Conservation (phyloP, 768 basidiomycete genomes). For the Mycena alexandri region DNA sequence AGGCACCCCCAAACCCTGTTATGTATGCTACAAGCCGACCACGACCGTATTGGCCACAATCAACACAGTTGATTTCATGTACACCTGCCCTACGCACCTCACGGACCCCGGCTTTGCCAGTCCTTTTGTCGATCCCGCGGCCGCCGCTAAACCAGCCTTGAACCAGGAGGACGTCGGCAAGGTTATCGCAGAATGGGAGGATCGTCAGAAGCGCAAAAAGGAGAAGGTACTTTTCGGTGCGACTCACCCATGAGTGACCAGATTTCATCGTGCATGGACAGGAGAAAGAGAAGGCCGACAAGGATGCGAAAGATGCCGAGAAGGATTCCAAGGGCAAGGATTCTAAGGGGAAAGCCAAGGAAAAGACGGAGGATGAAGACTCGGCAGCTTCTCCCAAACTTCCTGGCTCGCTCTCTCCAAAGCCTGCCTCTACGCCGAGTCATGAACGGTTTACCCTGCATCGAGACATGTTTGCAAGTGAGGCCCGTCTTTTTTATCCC, state of each 20-base stretch:
- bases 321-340: slow-evolving; percentile 50
- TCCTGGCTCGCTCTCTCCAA: slow-evolving; percentile 46
- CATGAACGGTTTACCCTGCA: slow-evolving; percentile 89
- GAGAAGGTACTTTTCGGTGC: slow-evolving; percentile 50
- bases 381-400: slow-evolving; percentile 44
- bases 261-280: slow-evolving; percentile 30
- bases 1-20: slow-evolving; percentile 84
- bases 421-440: slow-evolving; percentile 53
- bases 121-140: slow-evolving; percentile 48
- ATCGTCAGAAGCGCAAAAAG: slow-evolving; percentile 72
- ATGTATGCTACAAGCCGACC: slow-evolving; percentile 79
- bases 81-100: slow-evolving; percentile 86
- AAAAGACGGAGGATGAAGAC: slow-evolving; percentile 49
- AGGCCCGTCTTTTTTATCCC: slow-evolving; percentile 38
- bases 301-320: slow-evolving; percentile 48
- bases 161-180: slow-evolving; percentile 81
- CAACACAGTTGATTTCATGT: slow-evolving; percentile 87
- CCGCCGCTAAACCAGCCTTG: slow-evolving; percentile 55
- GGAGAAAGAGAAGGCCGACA: slow-evolving; percentile 55
- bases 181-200: slow-evolving; percentile 86
- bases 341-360: slow-evolving; percentile 49
- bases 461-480: slow-evolving; percentile 79
- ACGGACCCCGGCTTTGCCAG: slow-evolving; percentile 82
- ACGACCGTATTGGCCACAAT: slow-evolving; percentile 87
- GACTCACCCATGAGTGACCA: too few species aligned